phyloP scores from a whole-genome alignment of 108 stramenopile genomes.

The Poteriospumella lacustris region DNA sequence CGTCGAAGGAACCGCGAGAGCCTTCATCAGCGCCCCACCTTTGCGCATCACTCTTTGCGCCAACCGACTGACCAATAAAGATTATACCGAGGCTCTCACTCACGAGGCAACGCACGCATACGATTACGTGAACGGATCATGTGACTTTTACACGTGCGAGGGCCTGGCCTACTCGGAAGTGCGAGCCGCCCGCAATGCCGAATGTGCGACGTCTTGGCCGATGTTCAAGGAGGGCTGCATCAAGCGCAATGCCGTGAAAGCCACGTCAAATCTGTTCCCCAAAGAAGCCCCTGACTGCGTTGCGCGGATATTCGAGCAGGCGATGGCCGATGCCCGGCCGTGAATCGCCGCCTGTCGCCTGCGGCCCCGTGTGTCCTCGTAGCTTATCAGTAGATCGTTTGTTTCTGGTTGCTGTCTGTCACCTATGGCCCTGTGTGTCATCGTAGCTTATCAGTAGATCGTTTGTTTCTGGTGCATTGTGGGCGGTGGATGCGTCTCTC shows the following conservation, averaged over 20 bases:
- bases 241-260: background rate
- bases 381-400: too few relatives aligned
- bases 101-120: conserved; percentile 20
- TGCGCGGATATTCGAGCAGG: too few relatives aligned
- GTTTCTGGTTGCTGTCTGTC: too few relatives aligned
- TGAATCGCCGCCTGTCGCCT: too few relatives aligned
- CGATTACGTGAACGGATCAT: background rate
- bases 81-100: background rate
- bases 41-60: background rate
- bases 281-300: too few relatives aligned
- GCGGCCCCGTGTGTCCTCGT: too few relatives aligned
- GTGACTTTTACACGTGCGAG: background rate
- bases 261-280: background rate
- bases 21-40: background rate
- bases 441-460: too few relatives aligned
- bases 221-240: background rate
- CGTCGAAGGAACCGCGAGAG: conserved; percentile 15
- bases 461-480: too few relatives aligned
- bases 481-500: too few relatives aligned
- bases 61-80: background rate
- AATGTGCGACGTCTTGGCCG: conserved; percentile 2
- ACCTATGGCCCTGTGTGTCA: too few relatives aligned
- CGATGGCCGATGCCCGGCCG: too few relatives aligned
- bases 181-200: conserved; percentile 18
- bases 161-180: conserved; percentile 26